Evolutionary conservation across 306 rosid species (phyloP).

Genomic region (Castanopsis chinensis): DNA sequence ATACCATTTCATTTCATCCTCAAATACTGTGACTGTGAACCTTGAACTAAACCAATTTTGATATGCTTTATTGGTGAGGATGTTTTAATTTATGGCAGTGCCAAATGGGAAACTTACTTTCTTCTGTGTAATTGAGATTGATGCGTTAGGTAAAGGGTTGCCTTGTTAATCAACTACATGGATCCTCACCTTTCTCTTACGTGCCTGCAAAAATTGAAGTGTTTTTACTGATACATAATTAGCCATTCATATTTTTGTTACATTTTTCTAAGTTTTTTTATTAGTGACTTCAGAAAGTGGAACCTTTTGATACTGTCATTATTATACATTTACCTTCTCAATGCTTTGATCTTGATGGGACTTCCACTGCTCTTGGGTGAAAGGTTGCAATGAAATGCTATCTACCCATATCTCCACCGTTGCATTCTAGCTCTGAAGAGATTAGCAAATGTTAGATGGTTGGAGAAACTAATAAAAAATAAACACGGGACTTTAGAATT

Average conservation of each 20-base stretch:
- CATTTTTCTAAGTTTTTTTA: too few species aligned
- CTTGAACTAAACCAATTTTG: slow-evolving; percentile 64
- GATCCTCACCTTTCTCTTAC: slow-evolving; percentile 47
- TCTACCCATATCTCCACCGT: slow-evolving; percentile 58
- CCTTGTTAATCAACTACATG: slow-evolving; percentile 50
- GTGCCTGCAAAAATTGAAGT: slow-evolving; percentile 26
- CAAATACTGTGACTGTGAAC: slow-evolving; percentile 61
- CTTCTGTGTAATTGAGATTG: slow-evolving; percentile 24
- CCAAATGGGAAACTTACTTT: slow-evolving; percentile 50
- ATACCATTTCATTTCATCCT: slow-evolving; percentile 85
- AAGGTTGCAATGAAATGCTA: slow-evolving; percentile 67
- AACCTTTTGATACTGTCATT: neutral
- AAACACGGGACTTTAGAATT: too few species aligned
- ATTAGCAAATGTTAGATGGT: neutral
- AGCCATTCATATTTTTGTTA: too few species aligned
- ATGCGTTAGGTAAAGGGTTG: slow-evolving; percentile 47
- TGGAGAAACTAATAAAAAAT: too few species aligned
- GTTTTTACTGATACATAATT: too few species aligned
- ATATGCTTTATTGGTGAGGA: slow-evolving; percentile 48
- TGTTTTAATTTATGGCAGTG: slow-evolving; percentile 46
- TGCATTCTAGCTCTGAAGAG: slow-evolving; percentile 46
- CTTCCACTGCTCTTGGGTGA: slow-evolving; percentile 55
- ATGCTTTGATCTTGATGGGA: slow-evolving; percentile 55
- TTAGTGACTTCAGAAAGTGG: too few species aligned
- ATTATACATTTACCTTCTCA: slow-evolving; percentile 34